Conservation (phyloP, 2,329 filamentous ascomycete genomes). For the Aspergillus latus region DNA sequence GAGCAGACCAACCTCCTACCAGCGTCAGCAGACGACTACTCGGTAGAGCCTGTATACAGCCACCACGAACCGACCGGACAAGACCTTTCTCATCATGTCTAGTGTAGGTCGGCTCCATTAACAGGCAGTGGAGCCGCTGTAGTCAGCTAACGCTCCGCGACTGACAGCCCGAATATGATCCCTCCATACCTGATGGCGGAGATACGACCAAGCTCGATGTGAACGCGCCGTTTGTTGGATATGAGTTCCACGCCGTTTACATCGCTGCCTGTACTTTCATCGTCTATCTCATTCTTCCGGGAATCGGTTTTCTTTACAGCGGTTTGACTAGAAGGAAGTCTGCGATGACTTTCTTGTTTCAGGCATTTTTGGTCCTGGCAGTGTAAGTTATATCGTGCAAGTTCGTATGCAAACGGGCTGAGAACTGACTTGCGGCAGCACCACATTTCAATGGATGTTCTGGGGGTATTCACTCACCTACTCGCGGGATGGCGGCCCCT, state of each 20-base stretch:
- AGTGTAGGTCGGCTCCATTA: not conserved
- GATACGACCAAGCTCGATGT: conserved; percentile 55
- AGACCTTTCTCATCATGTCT: conserved; percentile 4
- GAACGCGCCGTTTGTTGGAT: conserved; percentile 58
- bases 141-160: conserved; percentile 3
- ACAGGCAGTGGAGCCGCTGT: not conserved
- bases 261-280: conserved; percentile 58
- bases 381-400: conserved; percentile 39
- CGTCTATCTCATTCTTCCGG: conserved; percentile 67
- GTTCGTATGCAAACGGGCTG: not conserved
- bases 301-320: conserved; percentile 65
- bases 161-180: conserved; percentile 35
- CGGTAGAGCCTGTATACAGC: not conserved
- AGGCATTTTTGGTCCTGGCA: conserved; percentile 59
- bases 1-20: not conserved
- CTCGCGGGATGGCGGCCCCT: conserved; percentile 58
- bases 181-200: conserved; percentile 53
- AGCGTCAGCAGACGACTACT: not conserved
- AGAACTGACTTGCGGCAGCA: conserved; percentile 21
- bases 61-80: not conserved
- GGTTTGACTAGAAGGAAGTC: conserved; percentile 64
- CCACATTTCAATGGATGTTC: conserved; percentile 59
- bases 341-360: conserved; percentile 62
- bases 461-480: conserved; percentile 66
- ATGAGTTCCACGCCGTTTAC: conserved; percentile 63